Conservation (phyloP, 2,329 filamentous ascomycete genomes). For the Coniochaeta sp. region DNA sequence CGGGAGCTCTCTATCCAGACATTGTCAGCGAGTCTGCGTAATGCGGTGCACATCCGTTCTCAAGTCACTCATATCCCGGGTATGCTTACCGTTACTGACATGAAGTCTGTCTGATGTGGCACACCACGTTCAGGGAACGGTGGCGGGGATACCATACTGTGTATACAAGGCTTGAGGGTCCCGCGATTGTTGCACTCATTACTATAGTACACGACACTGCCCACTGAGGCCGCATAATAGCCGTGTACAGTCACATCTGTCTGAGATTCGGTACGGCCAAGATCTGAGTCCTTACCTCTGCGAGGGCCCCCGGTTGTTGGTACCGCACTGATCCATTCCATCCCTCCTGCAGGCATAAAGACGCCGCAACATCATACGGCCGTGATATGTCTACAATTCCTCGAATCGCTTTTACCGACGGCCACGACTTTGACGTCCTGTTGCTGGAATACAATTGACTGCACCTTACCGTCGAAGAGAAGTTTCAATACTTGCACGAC, state of each 20-base stretch:
- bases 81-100: neutral
- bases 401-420: too few relatives aligned
- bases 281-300: neutral
- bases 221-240: neutral
- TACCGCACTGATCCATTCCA: neutral
- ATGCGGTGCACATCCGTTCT: neutral
- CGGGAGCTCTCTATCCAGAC: neutral
- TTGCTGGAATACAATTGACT: too few relatives aligned
- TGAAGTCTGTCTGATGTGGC: neutral
- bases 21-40: neutral
- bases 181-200: neutral
- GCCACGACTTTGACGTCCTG: too few relatives aligned
- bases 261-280: neutral
- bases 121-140: neutral
- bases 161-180: neutral
- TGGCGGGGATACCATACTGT: neutral
- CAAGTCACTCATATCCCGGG: neutral
- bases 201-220: too few relatives aligned
- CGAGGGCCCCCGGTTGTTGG: neutral
- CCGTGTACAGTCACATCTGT: neutral
- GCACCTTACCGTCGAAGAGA: too few relatives aligned
- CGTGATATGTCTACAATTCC: too few relatives aligned
- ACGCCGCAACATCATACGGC: too few relatives aligned
- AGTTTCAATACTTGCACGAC: too few relatives aligned
- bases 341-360: too few relatives aligned